A percentile compares a stretch with the other conserved stretches of the same genome.
Evolutionary conservation across 1,139 yeast genomes (phyloP).

Genomic region (Diutina sp.): DNA sequence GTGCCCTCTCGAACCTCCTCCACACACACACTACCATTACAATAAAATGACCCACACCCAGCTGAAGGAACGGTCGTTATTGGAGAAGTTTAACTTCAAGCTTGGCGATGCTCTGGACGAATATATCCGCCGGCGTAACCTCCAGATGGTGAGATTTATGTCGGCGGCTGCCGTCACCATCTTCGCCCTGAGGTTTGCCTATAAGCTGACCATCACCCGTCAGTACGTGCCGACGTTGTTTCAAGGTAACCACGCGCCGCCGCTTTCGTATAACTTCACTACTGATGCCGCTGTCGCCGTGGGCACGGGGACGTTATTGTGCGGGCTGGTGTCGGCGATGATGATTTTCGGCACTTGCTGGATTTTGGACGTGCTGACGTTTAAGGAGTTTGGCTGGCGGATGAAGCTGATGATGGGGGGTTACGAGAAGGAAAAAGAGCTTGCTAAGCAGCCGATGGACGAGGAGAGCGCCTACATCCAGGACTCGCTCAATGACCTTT

Average conservation of each 20-base stretch:
- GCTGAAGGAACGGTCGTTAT: not conserved
- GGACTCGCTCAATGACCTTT: slow-evolving; percentile 32
- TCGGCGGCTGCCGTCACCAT: slow-evolving; percentile 65
- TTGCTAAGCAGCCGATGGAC: slow-evolving; percentile 47
- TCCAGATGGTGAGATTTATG: slow-evolving; percentile 61
- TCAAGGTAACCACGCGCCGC: slow-evolving; percentile 81
- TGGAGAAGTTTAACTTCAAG: slow-evolving; percentile 14
- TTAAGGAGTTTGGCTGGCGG: slow-evolving; percentile 59
- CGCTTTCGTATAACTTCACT: slow-evolving; percentile 58
- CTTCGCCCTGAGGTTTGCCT: slow-evolving; percentile 60
- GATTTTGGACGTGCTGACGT: slow-evolving; percentile 58
- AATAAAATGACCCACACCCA: not conserved
- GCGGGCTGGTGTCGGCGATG: slow-evolving; percentile 65
- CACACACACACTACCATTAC: not conserved
- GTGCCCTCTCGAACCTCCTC: not conserved
- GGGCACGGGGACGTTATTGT: slow-evolving; percentile 64
- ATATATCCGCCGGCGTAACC: slow-evolving; percentile 45
- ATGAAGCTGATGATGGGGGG: slow-evolving; percentile 65
- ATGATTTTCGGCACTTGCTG: slow-evolving; percentile 65
- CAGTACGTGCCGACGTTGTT: slow-evolving; percentile 69
- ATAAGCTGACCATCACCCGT: slow-evolving; percentile 59
- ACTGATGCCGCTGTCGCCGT: slow-evolving; percentile 84
- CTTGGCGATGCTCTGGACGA: slow-evolving; percentile 26
- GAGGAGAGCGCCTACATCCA: slow-evolving; percentile 51
- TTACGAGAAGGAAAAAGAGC: slow-evolving; percentile 35